Evolutionary conservation across 176 grass and related monocot genomes (phyloP).

Genomic region (Alopecurus myosuroides): DNA sequence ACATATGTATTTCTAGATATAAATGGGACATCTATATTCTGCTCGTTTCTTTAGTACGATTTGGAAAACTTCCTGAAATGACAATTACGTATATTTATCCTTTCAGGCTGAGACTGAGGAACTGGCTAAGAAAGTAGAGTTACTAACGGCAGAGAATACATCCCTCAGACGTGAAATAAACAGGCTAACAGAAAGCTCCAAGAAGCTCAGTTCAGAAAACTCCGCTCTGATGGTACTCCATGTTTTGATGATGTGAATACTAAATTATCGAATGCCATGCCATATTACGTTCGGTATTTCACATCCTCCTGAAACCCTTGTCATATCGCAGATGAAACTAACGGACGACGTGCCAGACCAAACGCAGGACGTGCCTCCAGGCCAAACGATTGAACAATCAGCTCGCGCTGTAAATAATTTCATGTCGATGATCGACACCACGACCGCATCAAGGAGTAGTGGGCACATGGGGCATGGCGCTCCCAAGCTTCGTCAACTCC

Average conservation of each 20-base stretch:
- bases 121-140: slow-evolving; percentile 51
- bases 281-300: background rate
- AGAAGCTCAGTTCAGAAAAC: slow-evolving; percentile 74
- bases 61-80: background rate
- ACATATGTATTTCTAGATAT: background rate
- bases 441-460: background rate
- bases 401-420: slow-evolving; percentile 37
- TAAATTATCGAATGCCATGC: background rate
- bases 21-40: background rate
- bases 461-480: slow-evolving; percentile 12
- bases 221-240: slow-evolving; percentile 49
- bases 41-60: background rate
- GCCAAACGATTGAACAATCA: background rate
- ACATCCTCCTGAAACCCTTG: background rate
- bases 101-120: slow-evolving; percentile 76
- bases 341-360: background rate
- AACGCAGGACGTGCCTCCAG: background rate
- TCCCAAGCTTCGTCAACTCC: slow-evolving; percentile 51
- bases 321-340: slow-evolving; percentile 29
- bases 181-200: slow-evolving; percentile 40
- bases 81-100: background rate
- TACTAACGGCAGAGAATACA: slow-evolving; percentile 54
- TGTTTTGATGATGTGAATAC: background rate
- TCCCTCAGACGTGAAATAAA: slow-evolving; percentile 64
- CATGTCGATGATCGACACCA: slow-evolving; percentile 47